These are phyloP conservation scores for Aspergillus nomiae DNA, from an alignment of 2,329 filamentous ascomycete species.

Conservation along the genomic window DNA sequence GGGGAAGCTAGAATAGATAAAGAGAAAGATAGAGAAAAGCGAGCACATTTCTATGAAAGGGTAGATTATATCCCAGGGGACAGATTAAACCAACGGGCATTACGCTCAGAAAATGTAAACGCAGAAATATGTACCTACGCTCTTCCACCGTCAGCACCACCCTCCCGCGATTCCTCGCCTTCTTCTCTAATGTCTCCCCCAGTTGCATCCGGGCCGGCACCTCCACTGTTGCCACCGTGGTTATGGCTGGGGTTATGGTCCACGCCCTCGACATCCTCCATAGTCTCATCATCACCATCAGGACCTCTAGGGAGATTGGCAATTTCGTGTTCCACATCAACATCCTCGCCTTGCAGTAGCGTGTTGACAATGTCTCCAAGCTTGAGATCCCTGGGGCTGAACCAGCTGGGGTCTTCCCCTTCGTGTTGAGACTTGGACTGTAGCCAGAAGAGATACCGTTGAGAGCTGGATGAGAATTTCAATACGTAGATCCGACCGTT, in stretches of 20 bases:
- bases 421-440: conserved; percentile 83
- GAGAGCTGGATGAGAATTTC: conserved; percentile 89
- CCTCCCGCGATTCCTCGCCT: conserved; percentile 83
- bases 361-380: conserved; percentile 84
- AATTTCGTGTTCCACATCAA: conserved; percentile 75
- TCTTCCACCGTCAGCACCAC: conserved; percentile 95
- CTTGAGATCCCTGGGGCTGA: conserved; percentile 83
- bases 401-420: conserved; percentile 71
- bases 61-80: neutral
- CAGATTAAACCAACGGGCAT: neutral
- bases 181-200: conserved; percentile 91
- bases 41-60: neutral
- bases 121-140: conserved; percentile 81
- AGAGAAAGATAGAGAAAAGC: neutral
- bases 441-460: conserved; percentile 93
- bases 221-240: conserved; percentile 67
- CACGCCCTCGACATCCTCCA: conserved; percentile 72
- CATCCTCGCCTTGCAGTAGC: conserved; percentile 84
- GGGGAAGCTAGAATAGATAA: neutral
- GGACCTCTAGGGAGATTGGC: conserved; percentile 58
- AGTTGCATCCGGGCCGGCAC: conserved; percentile 82
- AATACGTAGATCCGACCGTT: conserved; percentile 91
- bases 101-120: conserved; percentile 23
- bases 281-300: conserved; percentile 69
- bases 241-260: conserved; percentile 61